Evolutionary conservation across 208 protist genomes (phyloP).

Genomic region (Wallacemonas collosoma): DNA sequence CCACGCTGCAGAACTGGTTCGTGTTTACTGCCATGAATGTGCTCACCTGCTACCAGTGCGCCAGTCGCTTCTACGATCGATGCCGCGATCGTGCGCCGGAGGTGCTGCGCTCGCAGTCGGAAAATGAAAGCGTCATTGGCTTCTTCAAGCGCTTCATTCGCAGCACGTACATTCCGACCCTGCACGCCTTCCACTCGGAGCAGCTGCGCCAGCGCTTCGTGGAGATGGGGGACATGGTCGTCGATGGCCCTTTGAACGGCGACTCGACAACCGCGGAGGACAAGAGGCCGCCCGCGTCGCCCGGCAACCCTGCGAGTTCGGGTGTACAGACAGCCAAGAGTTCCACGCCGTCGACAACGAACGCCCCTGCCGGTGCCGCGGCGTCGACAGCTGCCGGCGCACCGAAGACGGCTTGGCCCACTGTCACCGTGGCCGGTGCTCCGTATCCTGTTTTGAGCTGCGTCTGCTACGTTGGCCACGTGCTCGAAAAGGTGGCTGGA

Average conservation of each 20-base stretch:
- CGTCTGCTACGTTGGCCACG: conserved; percentile 78
- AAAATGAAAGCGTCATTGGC: conserved; percentile 58
- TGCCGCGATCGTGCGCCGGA: conserved; percentile 59
- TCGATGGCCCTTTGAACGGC: conserved; percentile 17
- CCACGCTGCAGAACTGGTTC: conserved; percentile 76
- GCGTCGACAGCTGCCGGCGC: not conserved
- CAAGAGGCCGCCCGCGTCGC: not conserved
- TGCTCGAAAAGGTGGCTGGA: conserved; percentile 64
- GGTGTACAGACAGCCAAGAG: not conserved
- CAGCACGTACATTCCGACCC: conserved; percentile 63
- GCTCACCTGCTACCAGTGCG: conserved; percentile 81
- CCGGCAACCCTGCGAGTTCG: not conserved
- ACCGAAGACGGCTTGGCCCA: conserved; percentile 49
- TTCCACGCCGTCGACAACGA: conserved; percentile 6
- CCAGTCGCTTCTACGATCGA: conserved; percentile 58
- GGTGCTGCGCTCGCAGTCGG: conserved; percentile 34
- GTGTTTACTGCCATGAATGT: conserved; percentile 87
- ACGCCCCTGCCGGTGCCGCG: conserved; percentile 1
- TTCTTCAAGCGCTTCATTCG: conserved; percentile 75
- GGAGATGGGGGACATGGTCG: conserved; percentile 43
- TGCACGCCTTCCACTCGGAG: conserved; percentile 71
- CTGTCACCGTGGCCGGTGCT: conserved; percentile 39
- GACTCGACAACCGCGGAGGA: conserved; percentile 1
- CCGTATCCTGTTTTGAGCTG: conserved; percentile 62
- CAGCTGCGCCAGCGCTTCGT: conserved; percentile 60